Conservation (phyloP, 1,284 basidiomycete genomes). For the Hemileia vastatrix region DNA sequence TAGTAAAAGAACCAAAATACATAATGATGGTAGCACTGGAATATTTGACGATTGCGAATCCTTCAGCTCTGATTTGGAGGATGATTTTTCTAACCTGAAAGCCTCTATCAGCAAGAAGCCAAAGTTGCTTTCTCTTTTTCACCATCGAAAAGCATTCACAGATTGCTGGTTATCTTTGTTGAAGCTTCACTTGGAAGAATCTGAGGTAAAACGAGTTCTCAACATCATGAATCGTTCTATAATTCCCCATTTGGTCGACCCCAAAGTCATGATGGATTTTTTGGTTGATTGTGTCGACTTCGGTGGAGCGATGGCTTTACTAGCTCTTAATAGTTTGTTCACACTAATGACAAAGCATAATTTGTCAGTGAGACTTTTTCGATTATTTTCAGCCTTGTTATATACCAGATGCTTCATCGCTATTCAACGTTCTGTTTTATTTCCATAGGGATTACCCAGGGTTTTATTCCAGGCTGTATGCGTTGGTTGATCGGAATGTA, state of each 20-base stretch:
- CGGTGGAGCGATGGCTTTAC: conserved; percentile 76
- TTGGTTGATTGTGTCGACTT: conserved; percentile 74
- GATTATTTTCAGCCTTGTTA: neutral
- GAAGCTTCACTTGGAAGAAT: conserved; percentile 49
- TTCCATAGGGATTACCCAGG: conserved; percentile 73
- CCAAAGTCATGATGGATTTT: conserved; percentile 80
- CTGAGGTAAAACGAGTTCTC: conserved; percentile 55
- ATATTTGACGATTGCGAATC: conserved; percentile 38
- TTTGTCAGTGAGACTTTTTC: conserved; percentile 62
- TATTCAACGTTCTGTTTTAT: neutral
- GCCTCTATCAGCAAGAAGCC: conserved; percentile 31
- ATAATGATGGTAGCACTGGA: conserved; percentile 26
- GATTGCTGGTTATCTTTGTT: conserved; percentile 64
- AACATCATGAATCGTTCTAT: conserved; percentile 74
- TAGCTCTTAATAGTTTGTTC: conserved; percentile 85
- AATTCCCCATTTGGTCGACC: conserved; percentile 68
- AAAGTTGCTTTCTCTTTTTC: conserved; percentile 56
- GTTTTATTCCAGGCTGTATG: conserved; percentile 89
- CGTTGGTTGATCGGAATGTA: conserved; percentile 72
- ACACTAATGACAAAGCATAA: conserved; percentile 87
- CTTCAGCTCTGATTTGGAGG: conserved; percentile 47
- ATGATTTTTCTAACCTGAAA: conserved; percentile 25
- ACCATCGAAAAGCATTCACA: conserved; percentile 68
- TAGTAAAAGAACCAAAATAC: conserved; percentile 28
- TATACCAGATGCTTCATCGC: neutral